Evolutionary conservation across 441 rosid genomes (phyloP).

Genomic region (Pelargonium cotyledonis): DNA sequence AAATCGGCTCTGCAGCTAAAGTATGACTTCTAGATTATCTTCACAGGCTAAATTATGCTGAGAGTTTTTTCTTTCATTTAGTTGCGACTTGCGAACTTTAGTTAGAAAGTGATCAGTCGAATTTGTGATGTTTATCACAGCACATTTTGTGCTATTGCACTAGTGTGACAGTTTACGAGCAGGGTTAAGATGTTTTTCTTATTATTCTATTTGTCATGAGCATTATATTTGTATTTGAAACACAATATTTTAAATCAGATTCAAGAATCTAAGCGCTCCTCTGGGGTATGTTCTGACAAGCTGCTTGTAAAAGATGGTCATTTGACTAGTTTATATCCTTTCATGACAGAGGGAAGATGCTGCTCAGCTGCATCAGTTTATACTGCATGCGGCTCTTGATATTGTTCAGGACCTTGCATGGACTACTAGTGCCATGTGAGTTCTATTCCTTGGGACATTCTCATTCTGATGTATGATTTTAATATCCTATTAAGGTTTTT

Average conservation of each 20-base stretch:
- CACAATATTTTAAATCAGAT: background rate
- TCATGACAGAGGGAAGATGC: conserved; percentile 88
- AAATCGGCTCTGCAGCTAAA: conserved; percentile 87
- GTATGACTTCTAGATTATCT: conserved; percentile 29
- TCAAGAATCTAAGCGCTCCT: background rate
- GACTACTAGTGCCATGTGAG: conserved; percentile 96
- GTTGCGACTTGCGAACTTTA: background rate
- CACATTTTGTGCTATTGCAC: background rate
- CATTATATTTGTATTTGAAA: background rate
- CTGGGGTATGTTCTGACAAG: background rate
- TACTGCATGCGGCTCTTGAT: conserved; percentile 90
- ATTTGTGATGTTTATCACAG: background rate
- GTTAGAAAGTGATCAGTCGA: background rate
- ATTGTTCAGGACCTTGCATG: conserved; percentile 94
- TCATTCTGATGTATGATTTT: background rate
- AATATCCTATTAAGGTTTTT: background rate
- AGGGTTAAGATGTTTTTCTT: background rate
- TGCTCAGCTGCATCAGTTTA: conserved; percentile 84
- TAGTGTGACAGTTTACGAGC: background rate
- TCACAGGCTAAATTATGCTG: background rate
- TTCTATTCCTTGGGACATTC: conserved; percentile 12
- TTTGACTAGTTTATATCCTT: conserved; percentile 2
- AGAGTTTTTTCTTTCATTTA: background rate
- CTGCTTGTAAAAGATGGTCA: background rate
- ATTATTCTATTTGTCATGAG: background rate